phyloP scores from a whole-genome alignment of 805 yeast species.

The Brettanomyces anomalus region DNA sequence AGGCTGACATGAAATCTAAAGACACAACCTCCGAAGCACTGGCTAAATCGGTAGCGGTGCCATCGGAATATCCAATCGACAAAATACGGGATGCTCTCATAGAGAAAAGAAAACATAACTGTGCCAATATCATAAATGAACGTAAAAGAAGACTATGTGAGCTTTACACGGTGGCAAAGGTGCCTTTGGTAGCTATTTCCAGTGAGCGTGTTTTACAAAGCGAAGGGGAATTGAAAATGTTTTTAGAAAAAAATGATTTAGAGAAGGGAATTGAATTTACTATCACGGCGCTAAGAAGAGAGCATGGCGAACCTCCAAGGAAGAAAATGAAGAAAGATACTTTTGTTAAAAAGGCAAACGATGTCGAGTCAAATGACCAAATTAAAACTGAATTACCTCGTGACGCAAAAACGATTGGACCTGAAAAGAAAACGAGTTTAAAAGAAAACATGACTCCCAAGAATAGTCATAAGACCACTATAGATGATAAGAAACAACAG shows the following conservation, averaged over 20 bases:
- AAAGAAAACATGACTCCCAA: too few relatives aligned
- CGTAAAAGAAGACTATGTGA: conserved; percentile 55
- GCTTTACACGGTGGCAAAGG: conserved; percentile 47
- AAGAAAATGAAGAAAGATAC: too few relatives aligned
- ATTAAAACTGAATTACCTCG: too few relatives aligned
- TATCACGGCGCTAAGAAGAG: conserved; percentile 24
- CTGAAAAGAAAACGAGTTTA: too few relatives aligned
- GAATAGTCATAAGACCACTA: too few relatives aligned
- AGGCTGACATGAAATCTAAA: too few relatives aligned
- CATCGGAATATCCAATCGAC: conserved; percentile 24
- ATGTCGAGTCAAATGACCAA: too few relatives aligned
- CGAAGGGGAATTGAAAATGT: conserved; percentile 33
- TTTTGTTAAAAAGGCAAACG: too few relatives aligned
- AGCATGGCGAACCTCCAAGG: conserved; percentile 15
- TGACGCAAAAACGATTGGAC: too few relatives aligned
- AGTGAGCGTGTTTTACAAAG: conserved; percentile 28
- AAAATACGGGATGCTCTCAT: conserved; percentile 36
- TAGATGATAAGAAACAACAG: too few relatives aligned
- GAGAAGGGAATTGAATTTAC: conserved; percentile 36
- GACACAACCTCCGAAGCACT: not conserved
- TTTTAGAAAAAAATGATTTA: conserved; percentile 44
- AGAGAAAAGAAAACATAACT: conserved; percentile 34
- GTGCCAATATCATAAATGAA: conserved; percentile 35
- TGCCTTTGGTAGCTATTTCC: conserved; percentile 38
- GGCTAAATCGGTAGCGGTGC: not conserved